phyloP scores from a whole-genome alignment of 1,284 basidiomycete genomes.

The Termitomyces sp. region DNA sequence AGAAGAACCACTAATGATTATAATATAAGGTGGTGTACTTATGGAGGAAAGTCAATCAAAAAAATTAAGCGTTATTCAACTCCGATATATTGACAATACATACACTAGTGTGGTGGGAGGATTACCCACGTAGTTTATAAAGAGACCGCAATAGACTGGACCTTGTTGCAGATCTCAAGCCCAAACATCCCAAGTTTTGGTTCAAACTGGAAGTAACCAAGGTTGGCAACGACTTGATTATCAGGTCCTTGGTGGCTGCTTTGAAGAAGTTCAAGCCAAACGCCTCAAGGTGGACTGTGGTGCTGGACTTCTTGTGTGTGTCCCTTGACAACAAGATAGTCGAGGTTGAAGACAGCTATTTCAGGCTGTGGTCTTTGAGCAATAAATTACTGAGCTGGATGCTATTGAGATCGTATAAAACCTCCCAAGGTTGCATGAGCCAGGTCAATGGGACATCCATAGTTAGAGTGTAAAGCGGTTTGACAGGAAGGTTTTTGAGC shows the following conservation, averaged over 20 bases:
- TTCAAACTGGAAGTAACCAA: constrained; percentile 96
- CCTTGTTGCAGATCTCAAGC: constrained; percentile 73
- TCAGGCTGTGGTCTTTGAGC: constrained; percentile 58
- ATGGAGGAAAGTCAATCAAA: no score
- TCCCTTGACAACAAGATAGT: constrained; percentile 90
- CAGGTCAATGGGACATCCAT: constrained; percentile 89
- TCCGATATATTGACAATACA: no score
- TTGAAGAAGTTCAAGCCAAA: constrained; percentile 75
- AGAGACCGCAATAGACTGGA: no score
- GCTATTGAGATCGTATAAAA: constrained; percentile 93
- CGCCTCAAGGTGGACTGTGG: constrained; percentile 69
- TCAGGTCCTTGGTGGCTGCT: constrained; percentile 45
- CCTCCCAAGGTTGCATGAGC: constrained; percentile 87
- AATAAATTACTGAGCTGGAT: constrained; percentile 76
- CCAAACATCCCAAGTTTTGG: constrained; percentile 85
- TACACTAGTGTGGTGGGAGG: no score
- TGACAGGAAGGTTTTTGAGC: constrained; percentile 50
- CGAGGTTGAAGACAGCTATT: constrained; percentile 83
- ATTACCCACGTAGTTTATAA: no score
- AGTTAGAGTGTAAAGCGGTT: constrained; percentile 85
- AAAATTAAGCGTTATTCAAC: no score
- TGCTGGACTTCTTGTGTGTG: constrained; percentile 89
- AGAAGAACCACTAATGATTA: no score
- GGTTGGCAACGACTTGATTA: constrained; percentile 87
- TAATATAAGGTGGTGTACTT: no score